Conservation (phyloP, 73 alveolate species). For the Vitrella brassicaformis region DNA sequence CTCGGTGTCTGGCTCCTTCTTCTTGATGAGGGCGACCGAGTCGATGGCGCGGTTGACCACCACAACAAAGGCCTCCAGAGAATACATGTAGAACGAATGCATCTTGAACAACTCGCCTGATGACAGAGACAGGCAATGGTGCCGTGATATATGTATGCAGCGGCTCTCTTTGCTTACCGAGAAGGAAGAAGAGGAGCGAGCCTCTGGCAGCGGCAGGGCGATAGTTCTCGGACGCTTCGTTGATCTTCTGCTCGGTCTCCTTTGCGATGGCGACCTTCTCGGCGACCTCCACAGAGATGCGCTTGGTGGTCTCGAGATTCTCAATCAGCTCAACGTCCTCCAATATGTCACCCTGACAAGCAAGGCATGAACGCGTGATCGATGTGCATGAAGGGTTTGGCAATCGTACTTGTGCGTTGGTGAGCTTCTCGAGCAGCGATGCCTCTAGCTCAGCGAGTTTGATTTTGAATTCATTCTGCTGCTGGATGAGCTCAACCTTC, state of each 20-base stretch:
- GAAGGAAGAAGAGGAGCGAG: slow-evolving; percentile 73
- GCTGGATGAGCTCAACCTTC: slow-evolving; percentile 94
- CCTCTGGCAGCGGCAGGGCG: slow-evolving; percentile 80
- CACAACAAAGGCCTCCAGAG: slow-evolving; percentile 85
- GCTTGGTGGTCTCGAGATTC: slow-evolving; percentile 92
- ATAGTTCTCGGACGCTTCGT: slow-evolving; percentile 89
- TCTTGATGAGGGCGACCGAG: slow-evolving; percentile 46
- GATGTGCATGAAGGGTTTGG: too few relatives aligned
- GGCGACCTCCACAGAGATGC: slow-evolving; percentile 81
- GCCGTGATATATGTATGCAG: too few relatives aligned
- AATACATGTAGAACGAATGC: slow-evolving; percentile 94
- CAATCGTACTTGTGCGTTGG: slow-evolving; percentile 9
- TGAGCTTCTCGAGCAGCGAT: slow-evolving; percentile 24
- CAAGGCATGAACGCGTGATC: not conserved
- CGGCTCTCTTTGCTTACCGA: too few relatives aligned
- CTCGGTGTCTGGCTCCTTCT: slow-evolving; percentile 15
- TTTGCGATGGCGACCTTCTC: slow-evolving; percentile 92
- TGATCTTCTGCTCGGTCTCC: slow-evolving; percentile 89
- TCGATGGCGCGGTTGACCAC: slow-evolving; percentile 80
- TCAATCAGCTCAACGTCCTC: slow-evolving; percentile 95
- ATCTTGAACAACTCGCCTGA: slow-evolving; percentile 92
- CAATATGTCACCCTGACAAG: slow-evolving; percentile 66
- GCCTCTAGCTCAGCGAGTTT: slow-evolving; percentile 84
- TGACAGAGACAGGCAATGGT: too few relatives aligned
- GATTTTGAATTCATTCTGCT: slow-evolving; percentile 92